Percentiles rank a stretch among this genome's conserved stretches.
These are phyloP conservation scores for Lachnellula hyalina DNA, from an alignment of 2,329 filamentous ascomycete species.

Conservation along the genomic window DNA sequence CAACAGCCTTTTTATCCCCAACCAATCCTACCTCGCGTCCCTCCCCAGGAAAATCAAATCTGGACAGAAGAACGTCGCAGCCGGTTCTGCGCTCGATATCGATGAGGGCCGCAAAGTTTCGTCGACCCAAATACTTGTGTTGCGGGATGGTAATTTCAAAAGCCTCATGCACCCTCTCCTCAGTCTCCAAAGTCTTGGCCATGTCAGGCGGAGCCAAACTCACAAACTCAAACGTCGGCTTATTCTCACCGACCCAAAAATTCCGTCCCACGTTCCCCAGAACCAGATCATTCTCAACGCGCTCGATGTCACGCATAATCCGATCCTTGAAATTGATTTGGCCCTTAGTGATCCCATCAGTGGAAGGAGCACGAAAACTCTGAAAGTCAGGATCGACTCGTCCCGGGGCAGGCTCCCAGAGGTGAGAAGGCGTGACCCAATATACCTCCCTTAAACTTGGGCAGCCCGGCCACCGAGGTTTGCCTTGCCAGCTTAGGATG, in stretches of 20 bases:
- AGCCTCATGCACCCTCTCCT: not conserved
- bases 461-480: not conserved
- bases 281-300: not conserved
- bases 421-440: conserved; percentile 3
- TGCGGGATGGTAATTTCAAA: not conserved
- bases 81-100: not conserved
- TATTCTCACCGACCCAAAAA: conserved; percentile 9
- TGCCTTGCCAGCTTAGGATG: not conserved
- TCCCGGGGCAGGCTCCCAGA: conserved; percentile 1
- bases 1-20: not conserved
- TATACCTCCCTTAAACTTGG: conserved; percentile 5
- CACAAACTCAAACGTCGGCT: conserved; percentile 10
- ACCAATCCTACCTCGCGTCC: conserved; percentile 1
- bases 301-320: not conserved
- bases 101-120: not conserved
- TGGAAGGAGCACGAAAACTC: conserved; percentile 3
- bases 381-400: not conserved
- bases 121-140: not conserved
- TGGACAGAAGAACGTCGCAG: not conserved
- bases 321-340: conserved; percentile 1
- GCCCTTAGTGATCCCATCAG: conserved; percentile 6
- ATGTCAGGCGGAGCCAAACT: conserved; percentile 1
- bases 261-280: not conserved
- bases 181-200: not conserved
- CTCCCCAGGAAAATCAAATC: not conserved